Evolutionary conservation across 331 rosid genomes (phyloP).

Genomic region (Spiraea crenata): DNA sequence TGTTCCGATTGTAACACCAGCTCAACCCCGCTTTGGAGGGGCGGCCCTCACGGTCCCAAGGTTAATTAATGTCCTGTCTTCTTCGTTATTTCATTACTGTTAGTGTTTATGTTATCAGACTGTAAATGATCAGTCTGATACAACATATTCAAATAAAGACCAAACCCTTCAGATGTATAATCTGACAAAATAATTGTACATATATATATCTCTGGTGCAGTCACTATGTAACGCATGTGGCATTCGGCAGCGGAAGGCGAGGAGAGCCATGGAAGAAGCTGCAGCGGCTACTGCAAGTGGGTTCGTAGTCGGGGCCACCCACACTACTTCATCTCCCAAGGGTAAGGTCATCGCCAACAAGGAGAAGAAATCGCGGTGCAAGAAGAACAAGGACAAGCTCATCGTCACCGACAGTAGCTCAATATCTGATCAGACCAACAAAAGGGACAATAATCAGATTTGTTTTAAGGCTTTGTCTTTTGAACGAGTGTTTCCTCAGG

Average conservation of each 20-base stretch:
- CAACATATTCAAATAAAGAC: too few relatives aligned
- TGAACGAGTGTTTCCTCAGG: slow-evolving; percentile 45
- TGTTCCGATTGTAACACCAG: slow-evolving; percentile 72
- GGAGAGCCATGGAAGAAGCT: slow-evolving; percentile 65
- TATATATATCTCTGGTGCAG: slow-evolving; percentile 31
- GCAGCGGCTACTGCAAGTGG: slow-evolving; percentile 28
- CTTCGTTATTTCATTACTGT: not conserved
- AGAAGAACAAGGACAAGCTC: slow-evolving; percentile 47
- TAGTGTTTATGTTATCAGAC: not conserved
- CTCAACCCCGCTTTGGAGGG: slow-evolving; percentile 84
- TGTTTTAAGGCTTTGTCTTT: slow-evolving; percentile 31
- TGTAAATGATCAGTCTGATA: not conserved
- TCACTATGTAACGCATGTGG: slow-evolving; percentile 92
- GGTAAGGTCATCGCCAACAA: slow-evolving; percentile 34
- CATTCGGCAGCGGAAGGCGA: slow-evolving; percentile 72
- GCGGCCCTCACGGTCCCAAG: slow-evolving; percentile 95
- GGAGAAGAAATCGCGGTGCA: slow-evolving; percentile 46
- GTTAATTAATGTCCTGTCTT: slow-evolving; percentile 21
- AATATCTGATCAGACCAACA: slow-evolving; percentile 7
- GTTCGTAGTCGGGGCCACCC: not conserved
- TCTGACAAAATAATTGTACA: too few relatives aligned
- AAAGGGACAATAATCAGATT: slow-evolving; percentile 10
- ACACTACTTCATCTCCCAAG: slow-evolving; percentile 11
- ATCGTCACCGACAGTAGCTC: not conserved
- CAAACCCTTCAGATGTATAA: too few relatives aligned